Evolutionary conservation across 1,139 yeast genomes (phyloP), one percentile per base, ranked within the genome.

Genomic region (Spencermartinsiella ligniputridi): DNA sequence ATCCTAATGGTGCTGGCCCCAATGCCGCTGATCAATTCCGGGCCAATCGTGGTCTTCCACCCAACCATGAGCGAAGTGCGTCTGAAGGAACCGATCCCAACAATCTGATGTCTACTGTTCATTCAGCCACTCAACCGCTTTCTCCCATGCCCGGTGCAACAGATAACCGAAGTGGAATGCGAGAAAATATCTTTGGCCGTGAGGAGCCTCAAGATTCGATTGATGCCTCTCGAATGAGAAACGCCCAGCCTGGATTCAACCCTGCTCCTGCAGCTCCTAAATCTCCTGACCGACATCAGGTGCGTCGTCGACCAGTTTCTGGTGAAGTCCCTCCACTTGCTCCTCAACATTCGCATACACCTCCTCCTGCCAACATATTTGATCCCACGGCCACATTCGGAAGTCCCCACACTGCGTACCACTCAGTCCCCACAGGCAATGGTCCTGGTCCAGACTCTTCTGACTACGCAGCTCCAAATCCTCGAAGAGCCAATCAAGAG

Each of bases 31-130:
- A 9, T 8, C 32, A 9, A 9, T 15, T 9, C 8, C 32, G 15
- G 4, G 8, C 32, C 15, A 6, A 27, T 33, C 33, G 37, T 9
- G 39, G 29, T 19, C 43, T 37, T 3, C 42, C 32, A 4, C 24
- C 30, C 22, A 22, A 36, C 13, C 64, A 62, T 39, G 60, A 58
- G 41, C 56, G 66, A 39, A 52, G 57, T 18, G 62, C 62, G 6
- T 60, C 66, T 4, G 62, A 59, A 33, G 67, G 68, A 17, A 51
- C 53, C 19, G 55, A 51, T 44, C 62, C 63, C 38, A 60, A 60
- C 44, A 59, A 60, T 45, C 46, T 60, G 40, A 52, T 60, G 42
- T 51, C 56, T 6, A 50, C 51, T 6, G 60, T 58, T 18, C 52
- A 53, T 18, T 51, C 49, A 4, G 48, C 52, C 9, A 54, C 63